Evolutionary conservation across 2,329 filamentous ascomycete genomes (phyloP).

Genomic region (Xylaria sp.): DNA sequence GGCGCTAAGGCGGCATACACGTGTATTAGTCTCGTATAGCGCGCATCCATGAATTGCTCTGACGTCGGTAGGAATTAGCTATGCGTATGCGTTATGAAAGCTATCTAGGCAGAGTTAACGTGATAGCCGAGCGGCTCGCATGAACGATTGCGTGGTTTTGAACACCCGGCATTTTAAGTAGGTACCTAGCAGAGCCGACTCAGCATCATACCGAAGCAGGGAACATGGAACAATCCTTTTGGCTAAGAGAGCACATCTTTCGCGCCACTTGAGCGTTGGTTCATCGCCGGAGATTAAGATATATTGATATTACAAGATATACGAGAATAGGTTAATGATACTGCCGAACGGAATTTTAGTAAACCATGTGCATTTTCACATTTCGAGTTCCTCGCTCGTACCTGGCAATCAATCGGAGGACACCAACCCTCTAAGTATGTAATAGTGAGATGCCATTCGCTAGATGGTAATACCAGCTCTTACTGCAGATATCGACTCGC

Average conservation of each 20-base stretch:
- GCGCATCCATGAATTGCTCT: neutral
- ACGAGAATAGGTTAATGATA: neutral
- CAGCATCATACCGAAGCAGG: neutral
- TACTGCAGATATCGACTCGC: neutral
- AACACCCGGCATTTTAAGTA: neutral
- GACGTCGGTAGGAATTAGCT: neutral
- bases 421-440: neutral
- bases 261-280: neutral
- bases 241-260: neutral
- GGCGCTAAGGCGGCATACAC: constrained; percentile 4
- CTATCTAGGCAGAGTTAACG: neutral
- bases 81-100: neutral
- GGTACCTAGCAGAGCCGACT: neutral
- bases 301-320: neutral
- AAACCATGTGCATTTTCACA: neutral
- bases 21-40: neutral
- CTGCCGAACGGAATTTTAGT: neutral
- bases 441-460: neutral
- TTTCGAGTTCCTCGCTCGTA: neutral
- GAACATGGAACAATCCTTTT: neutral
- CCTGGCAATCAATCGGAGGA: neutral
- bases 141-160: neutral
- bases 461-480: neutral
- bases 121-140: neutral
- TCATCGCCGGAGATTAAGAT: neutral